A percentile compares a stretch with the other conserved stretches of the same genome.
Conservation (phyloP, 2,329 filamentous ascomycete genomes). For the Gremmenia infestans region DNA sequence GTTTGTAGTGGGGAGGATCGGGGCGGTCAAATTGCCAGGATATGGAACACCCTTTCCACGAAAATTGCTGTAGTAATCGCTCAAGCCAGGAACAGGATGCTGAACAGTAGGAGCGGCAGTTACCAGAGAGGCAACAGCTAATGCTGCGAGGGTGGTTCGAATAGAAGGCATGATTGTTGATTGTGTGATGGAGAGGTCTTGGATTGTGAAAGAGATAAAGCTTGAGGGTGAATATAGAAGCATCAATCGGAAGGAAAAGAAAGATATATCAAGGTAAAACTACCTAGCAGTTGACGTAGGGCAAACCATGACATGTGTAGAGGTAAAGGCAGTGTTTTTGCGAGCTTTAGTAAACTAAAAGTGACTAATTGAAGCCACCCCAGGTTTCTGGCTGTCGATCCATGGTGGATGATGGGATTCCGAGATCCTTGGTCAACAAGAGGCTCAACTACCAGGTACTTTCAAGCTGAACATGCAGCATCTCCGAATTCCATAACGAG, state of each 20-base stretch:
- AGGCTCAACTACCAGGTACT: too few relatives aligned
- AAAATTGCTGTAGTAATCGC: conserved; percentile 32
- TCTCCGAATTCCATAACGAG: too few relatives aligned
- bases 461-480: too few relatives aligned
- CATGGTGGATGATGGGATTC: too few relatives aligned
- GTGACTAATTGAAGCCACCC: too few relatives aligned
- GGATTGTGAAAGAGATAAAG: not conserved
- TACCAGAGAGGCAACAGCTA: not conserved
- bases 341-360: too few relatives aligned
- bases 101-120: not conserved
- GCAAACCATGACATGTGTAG: not conserved
- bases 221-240: not conserved
- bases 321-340: too few relatives aligned
- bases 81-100: conserved; percentile 31
- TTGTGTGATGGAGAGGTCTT: too few relatives aligned
- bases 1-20: conserved; percentile 28
- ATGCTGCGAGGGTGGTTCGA: not conserved
- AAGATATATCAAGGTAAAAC: not conserved
- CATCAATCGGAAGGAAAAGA: not conserved
- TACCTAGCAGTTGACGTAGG: too few relatives aligned
- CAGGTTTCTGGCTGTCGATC: too few relatives aligned
- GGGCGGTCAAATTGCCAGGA: conserved; percentile 34
- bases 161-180: not conserved
- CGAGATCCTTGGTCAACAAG: too few relatives aligned
- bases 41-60: conserved; percentile 32